Evolutionary conservation across 108 stramenopile genomes (phyloP), one percentile per base, ranked within the genome.

Genomic region (Schizochytrium sp.): DNA sequence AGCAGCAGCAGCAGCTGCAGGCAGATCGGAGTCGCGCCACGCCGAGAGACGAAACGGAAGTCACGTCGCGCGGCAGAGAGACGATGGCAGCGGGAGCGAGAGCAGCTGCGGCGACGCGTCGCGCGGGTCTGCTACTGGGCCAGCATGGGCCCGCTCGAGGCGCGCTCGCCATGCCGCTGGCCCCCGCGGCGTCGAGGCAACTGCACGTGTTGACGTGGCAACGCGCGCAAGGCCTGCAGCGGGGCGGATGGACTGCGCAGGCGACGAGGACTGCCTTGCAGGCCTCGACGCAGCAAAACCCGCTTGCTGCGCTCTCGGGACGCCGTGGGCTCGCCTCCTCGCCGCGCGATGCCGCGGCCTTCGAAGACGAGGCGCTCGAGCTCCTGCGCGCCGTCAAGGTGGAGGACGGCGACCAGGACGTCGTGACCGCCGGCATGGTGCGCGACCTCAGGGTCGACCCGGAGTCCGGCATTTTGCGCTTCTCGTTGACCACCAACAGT

Each of bases 381-480:
- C 48, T 83, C 6, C 76, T 83, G 76, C 76, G 76, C 19, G 76
- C 23, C 0, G 76, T 83, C 48, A 53, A 47, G 51, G 45, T 53
- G 16, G 63, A 34, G 0, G 34, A 18, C 41, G 76, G 76, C 25
- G 48, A 83, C 10, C 6, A 41, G 63, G 76, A 83, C 51, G 76
- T 83, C 25, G 76, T 83, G 19, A 53, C 76, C 10, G 45, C 76
- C 0, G 76, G 76, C 48, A 12, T 83, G 19, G 76, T 83, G 45
- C 76, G 76, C 51, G 76, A 83, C 76, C 76, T 83, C 25, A n/a
- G 12, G 16, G 76, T 83, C n/a, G 76, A 83, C 76, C 18, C 19
- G 18, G 23, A 47, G 48, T 28, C 76, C 23, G 76, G 76, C 45
- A 6, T 28, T 12, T 12, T 83, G 76, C n/a, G 48, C 16, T 53